Conservation (phyloP, 768 basidiomycete genomes). For the Boletus patriciae region DNA sequence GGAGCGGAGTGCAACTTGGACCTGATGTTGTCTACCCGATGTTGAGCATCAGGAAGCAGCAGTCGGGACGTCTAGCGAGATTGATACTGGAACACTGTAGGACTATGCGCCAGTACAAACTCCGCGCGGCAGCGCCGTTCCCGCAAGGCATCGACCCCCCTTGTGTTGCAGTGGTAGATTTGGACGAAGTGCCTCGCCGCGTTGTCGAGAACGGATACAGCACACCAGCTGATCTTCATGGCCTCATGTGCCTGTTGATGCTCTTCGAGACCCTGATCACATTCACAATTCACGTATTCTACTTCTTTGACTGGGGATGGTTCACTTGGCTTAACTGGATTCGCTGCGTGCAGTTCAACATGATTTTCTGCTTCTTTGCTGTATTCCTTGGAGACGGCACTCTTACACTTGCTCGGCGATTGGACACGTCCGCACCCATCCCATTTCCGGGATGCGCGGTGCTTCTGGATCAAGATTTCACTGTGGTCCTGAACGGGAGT, state of each 20-base stretch:
- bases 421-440: not conserved
- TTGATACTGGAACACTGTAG: not conserved
- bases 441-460: not conserved
- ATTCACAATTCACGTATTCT: not conserved
- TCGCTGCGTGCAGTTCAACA: not conserved
- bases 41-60: conserved; percentile 4
- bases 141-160: not conserved
- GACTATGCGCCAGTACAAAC: not conserved
- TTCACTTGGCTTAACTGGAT: not conserved
- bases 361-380: not conserved
- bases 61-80: not conserved
- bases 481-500: not conserved
- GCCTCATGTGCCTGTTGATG: not conserved
- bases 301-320: not conserved
- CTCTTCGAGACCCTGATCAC: not conserved
- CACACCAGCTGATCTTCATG: not conserved
- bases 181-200: not conserved
- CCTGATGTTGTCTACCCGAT: conserved; percentile 4
- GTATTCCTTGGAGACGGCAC: not conserved
- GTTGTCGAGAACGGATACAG: not conserved
- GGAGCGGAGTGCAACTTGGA: not conserved
- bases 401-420: conserved; percentile 1
- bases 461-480: conserved; percentile 1
- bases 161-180: not conserved
- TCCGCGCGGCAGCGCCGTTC: not conserved